phyloP scores from a whole-genome alignment of 176 grass and related monocot genomes.

The Coix lacrymajobi region DNA sequence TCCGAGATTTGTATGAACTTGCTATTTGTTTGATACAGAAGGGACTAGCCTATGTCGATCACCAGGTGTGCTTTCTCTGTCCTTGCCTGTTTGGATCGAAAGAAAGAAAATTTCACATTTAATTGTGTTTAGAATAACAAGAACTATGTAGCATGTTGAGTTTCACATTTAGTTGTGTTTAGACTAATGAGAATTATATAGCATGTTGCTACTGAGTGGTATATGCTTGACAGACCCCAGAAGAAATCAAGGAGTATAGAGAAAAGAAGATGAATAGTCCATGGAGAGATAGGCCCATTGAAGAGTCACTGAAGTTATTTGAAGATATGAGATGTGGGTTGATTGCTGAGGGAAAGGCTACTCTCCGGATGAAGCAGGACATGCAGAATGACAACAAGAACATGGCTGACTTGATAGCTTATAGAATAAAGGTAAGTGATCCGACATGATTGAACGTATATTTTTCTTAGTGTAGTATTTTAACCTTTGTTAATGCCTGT shows the following conservation, averaged over 20 bases:
- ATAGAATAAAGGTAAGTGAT: conserved; percentile 77
- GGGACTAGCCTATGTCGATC: conserved; percentile 8
- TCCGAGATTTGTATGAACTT: conserved; percentile 82
- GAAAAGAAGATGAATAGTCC: conserved; percentile 90
- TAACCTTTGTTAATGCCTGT: conserved; percentile 1
- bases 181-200: not conserved
- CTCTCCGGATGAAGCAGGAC: conserved; percentile 85
- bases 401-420: conserved; percentile 91
- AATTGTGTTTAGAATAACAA: not conserved
- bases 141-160: not conserved
- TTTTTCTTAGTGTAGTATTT: not conserved
- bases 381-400: conserved; percentile 99
- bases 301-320: conserved; percentile 79
- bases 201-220: conserved; percentile 11
- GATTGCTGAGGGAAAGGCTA: conserved; percentile 75
- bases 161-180: not conserved
- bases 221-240: conserved; percentile 51
- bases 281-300: conserved; percentile 80
- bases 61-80: not conserved
- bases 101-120: not conserved
- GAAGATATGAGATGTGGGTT: conserved; percentile 75
- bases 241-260: conserved; percentile 90
- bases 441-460: not conserved
- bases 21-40: conserved; percentile 33
- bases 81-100: not conserved